phyloP scores from a whole-genome alignment of 176 grass and related monocot genomes.

The Bolboschoenus planiculmis region DNA sequence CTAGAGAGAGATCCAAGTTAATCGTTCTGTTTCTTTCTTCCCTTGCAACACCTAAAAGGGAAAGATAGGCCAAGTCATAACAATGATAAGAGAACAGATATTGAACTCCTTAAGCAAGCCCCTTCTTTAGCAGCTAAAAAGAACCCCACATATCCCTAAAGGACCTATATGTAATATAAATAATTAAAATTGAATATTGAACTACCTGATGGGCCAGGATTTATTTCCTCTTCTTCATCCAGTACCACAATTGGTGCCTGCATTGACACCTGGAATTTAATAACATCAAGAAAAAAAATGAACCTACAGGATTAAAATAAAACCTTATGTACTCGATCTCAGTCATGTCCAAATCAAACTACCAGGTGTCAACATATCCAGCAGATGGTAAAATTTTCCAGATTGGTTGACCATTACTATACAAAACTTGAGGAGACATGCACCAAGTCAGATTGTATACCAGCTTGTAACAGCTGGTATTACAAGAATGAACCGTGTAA shows the following conservation, averaged over 20 bases:
- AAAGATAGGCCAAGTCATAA: constrained; percentile 6
- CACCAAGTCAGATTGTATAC: not conserved
- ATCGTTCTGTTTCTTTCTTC: constrained; percentile 3
- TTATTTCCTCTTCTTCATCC: constrained; percentile 78
- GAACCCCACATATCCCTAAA: not conserved
- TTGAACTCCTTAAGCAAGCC: not conserved
- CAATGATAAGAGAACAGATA: not conserved
- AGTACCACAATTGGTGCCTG: constrained; percentile 50
- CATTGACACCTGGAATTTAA: not conserved
- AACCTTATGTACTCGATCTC: not conserved
- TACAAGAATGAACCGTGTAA: not conserved
- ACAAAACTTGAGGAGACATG: not conserved
- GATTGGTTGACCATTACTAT: not conserved
- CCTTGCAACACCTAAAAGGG: constrained; percentile 11
- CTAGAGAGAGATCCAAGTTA: constrained; percentile 22
- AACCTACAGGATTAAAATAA: not conserved
- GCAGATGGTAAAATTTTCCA: not conserved
- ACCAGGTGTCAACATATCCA: not conserved
- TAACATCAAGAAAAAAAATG: not conserved
- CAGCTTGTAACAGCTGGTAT: not conserved
- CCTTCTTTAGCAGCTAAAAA: not conserved
- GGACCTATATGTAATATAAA: not conserved
- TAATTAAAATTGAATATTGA: constrained; percentile 18
- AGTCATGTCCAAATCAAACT: not conserved
- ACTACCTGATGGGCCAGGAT: constrained; percentile 47